phyloP scores from a whole-genome alignment of 805 yeast genomes.

The Yueomyces sinensis region DNA sequence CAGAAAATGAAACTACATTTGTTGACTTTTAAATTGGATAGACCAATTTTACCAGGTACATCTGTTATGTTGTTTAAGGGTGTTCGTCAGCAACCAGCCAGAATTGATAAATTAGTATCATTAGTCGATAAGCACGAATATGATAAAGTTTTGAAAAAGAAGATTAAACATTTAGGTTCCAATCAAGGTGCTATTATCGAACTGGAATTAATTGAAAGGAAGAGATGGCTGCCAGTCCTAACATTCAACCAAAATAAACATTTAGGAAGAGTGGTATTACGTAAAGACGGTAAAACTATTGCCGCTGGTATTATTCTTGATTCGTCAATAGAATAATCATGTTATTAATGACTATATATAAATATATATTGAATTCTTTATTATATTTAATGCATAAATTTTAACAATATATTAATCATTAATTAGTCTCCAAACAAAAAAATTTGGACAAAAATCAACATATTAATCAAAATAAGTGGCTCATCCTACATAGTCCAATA shows the following conservation, averaged over 20 bases:
- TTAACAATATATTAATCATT: no score
- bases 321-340: not conserved
- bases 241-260: conserved; percentile 79
- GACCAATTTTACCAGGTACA: conserved; percentile 72
- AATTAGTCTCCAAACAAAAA: no score
- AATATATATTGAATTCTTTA: not conserved
- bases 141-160: conserved; percentile 84
- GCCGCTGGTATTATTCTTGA: conserved; percentile 62
- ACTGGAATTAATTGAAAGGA: conserved; percentile 91
- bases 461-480: no score
- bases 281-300: conserved; percentile 96
- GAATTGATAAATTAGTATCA: conserved; percentile 35
- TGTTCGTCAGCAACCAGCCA: conserved; percentile 57
- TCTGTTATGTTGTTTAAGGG: conserved; percentile 69
- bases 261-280: conserved; percentile 87
- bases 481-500: conserved; percentile 37
- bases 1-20: conserved; percentile 43
- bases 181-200: conserved; percentile 94
- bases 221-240: conserved; percentile 82
- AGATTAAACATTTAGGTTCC: conserved; percentile 86
- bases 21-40: conserved; percentile 47
- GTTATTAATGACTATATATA: not conserved
- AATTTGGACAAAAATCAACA: no score
- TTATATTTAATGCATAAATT: not conserved
- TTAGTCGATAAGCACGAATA: conserved; percentile 63